A percentile compares a stretch with the other conserved stretches of the same genome.
Conservation (phyloP, 176 grass and related monocot species). For the bread wheat (Triticum aestivum) region IWGSC_CS_RefSeq_v2.1 NC_057797.1:203446266-203446765, state of each 20-base stretch:
- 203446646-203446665: background rate
- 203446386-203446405: too few species aligned
- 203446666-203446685: conserved; percentile 27
- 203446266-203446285: too few species aligned
- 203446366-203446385: too few species aligned
- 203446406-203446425: too few species aligned
- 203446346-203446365: too few species aligned
- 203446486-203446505: conserved; percentile 30
- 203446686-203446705: conserved; percentile 72
- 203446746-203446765: conserved; percentile 26
- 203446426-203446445: too few species aligned
- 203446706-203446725: conserved; percentile 45
- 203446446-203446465: background rate
- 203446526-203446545: conserved; percentile 4
- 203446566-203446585: conserved; percentile 26
- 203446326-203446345: too few species aligned
- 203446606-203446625: background rate
- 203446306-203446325: too few species aligned
- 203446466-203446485: conserved; percentile 28
- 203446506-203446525: conserved; percentile 34
- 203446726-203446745: conserved; percentile 14
- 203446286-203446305: too few species aligned
- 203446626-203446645: background rate
- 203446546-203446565: conserved; percentile 32
- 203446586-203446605: background rate